These are phyloP conservation scores for Eimeria necatrix DNA, from an alignment of 169 alveolate genomes.

Conservation along the genomic window DNA sequence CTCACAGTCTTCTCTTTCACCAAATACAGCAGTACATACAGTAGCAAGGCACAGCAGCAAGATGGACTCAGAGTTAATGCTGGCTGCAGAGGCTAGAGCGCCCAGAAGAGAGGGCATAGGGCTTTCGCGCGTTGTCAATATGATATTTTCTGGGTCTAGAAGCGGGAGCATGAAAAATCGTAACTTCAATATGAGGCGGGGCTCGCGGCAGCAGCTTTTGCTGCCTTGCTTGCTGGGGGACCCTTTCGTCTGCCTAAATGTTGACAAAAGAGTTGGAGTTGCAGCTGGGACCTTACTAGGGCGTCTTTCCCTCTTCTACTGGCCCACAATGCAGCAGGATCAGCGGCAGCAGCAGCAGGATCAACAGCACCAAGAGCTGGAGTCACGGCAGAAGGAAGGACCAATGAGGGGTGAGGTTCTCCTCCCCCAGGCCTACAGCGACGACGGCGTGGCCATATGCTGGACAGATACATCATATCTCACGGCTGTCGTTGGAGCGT, in stretches of 20 bases:
- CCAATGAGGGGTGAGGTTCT: constrained; percentile 48
- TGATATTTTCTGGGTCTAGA: constrained; percentile 28
- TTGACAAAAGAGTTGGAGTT: constrained; percentile 70
- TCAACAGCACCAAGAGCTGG: neutral
- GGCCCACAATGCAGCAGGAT: neutral
- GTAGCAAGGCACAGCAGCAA: neutral
- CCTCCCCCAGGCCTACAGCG: constrained; percentile 74
- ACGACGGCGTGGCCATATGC: constrained; percentile 72
- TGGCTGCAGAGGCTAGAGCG: constrained; percentile 16
- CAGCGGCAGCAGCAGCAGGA: constrained; percentile 53
- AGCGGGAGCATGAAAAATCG: neutral
- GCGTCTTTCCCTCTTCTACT: constrained; percentile 70
- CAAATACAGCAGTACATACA: neutral
- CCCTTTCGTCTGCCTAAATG: constrained; percentile 61
- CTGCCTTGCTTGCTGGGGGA: constrained; percentile 75
- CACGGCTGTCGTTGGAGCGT: constrained; percentile 63
- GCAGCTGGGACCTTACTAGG: constrained; percentile 79
- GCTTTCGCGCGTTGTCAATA: constrained; percentile 13
- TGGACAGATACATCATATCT: constrained; percentile 68
- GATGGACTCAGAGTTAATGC: constrained; percentile 25
- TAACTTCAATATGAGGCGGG: neutral
- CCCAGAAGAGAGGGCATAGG: neutral
- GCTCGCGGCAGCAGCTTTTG: constrained; percentile 47
- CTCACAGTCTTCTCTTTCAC: neutral
- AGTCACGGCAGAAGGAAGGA: constrained; percentile 4